Base-by-base conservation (phyloP, 202 grass and related monocot genomes). In the Zizania palustris region DNA sequence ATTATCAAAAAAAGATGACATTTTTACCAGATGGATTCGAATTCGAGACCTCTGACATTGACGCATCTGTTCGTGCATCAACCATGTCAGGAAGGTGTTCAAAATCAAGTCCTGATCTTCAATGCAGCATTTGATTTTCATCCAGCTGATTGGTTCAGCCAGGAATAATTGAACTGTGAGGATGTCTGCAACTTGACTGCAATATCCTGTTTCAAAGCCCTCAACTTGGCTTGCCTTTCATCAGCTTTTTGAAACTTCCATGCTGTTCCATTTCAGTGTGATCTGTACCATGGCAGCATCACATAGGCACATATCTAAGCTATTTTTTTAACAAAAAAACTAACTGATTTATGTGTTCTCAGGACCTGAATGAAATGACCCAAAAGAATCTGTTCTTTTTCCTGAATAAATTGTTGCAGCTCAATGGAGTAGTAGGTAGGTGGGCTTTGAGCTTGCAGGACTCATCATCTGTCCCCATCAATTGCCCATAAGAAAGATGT, bases 401-500 rank as follows among this genome's bases (percentile, higher is more conserved):
- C 36, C 36, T 42, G 10, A n/a, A 81, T 1, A 40, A 55, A 20
- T 48, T 41, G 28, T 15, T 57, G 38, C 18, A 13, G 15, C 50
- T 65, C 16, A 46, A 37, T 22, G 48, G 39, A 12, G 7, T 58
- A 66, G 50, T 58, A 66, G 50, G 60, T 82, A 57, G 44, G 14
- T 56, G 20, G 28, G 48, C 28, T 59, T 69, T 69, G 51, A 14
- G 53, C 15, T 42, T 55, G 37, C 15, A 43, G 46, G 20, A 20
- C 3, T 72, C 19, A 81, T 66, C 60, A 82, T 82, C 65, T 81
- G 21, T 22, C 39, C 10, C 11, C 18, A 9, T 48, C 50, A 19
- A 54, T 54, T 54, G 50, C 50, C 16, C 50, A 51, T 54, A 54
- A 54, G 16, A 54, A 54, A 54, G 50, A 4, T 54, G 16, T 19